phyloP scores from a whole-genome alignment of 2,329 filamentous ascomycete genomes.

The Nemania sp. region DNA sequence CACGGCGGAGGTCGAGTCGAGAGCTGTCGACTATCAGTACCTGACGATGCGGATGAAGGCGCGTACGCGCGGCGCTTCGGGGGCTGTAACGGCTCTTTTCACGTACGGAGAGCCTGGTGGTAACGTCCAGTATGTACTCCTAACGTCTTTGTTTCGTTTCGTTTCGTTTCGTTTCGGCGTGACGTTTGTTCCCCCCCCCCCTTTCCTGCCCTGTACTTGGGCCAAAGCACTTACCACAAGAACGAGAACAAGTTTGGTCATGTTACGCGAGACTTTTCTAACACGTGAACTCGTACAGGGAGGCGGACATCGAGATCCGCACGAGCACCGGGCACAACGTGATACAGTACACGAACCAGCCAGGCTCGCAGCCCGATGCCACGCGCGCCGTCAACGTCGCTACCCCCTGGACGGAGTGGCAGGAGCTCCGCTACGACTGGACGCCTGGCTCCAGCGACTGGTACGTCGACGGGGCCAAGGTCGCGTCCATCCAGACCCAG shows the following conservation, averaged over 20 bases:
- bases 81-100: constrained; percentile 66
- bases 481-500: constrained; percentile 65
- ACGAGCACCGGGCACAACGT: constrained; percentile 57
- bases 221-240: too few relatives aligned
- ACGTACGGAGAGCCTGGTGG: constrained; percentile 58
- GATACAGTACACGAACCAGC: constrained; percentile 73
- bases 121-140: constrained; percentile 53
- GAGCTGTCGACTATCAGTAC: constrained; percentile 51
- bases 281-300: constrained; percentile 42
- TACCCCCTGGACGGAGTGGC: constrained; percentile 59
- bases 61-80: constrained; percentile 59
- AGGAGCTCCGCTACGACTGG: constrained; percentile 71
- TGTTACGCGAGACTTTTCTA: background rate
- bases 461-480: constrained; percentile 65
- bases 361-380: constrained; percentile 59
- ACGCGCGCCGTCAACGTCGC: constrained; percentile 61
- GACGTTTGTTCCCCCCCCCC: background rate
- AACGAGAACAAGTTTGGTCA: too few relatives aligned
- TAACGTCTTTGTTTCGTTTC: background rate
- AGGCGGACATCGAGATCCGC: constrained; percentile 66
- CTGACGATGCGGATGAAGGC: constrained; percentile 60
- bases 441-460: constrained; percentile 64
- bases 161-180: background rate
- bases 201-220: too few relatives aligned
- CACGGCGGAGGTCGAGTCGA: constrained; percentile 61